These are phyloP conservation scores for Ogataea thermomethanolica DNA, from an alignment of 805 yeast genomes.

Conservation along the genomic window DNA sequence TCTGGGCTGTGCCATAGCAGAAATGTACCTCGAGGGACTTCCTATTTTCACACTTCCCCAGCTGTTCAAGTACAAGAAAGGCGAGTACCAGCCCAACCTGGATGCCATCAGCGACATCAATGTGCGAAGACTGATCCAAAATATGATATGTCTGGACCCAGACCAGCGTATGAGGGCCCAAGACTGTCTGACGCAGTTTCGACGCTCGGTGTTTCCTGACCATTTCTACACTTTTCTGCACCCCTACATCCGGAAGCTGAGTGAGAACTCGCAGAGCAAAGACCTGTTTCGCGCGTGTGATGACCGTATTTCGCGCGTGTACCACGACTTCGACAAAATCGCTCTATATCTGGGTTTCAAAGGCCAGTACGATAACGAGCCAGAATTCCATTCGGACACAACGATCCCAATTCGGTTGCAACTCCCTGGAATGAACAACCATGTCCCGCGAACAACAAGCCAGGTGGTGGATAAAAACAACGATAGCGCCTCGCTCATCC, in stretches of 20 bases:
- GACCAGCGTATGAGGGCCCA: slow-evolving; percentile 51
- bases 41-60: slow-evolving; percentile 86
- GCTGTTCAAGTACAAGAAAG: slow-evolving; percentile 72
- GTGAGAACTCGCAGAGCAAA: slow-evolving; percentile 3
- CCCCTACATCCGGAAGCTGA: slow-evolving; percentile 51
- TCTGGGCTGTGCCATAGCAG: slow-evolving; percentile 86
- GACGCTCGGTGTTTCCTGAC: slow-evolving; percentile 56
- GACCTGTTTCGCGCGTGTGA: slow-evolving; percentile 45
- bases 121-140: slow-evolving; percentile 52
- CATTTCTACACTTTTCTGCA: slow-evolving; percentile 67
- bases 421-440: slow-evolving; percentile 50
- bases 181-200: slow-evolving; percentile 48
- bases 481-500: slow-evolving; percentile 51
- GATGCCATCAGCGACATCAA: slow-evolving; percentile 48
- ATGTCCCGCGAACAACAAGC: slow-evolving; percentile 40
- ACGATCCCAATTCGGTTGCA: slow-evolving; percentile 42
- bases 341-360: slow-evolving; percentile 39
- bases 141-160: slow-evolving; percentile 68
- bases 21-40: slow-evolving; percentile 79
- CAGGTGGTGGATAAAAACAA: slow-evolving; percentile 24
- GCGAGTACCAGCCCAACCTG: slow-evolving; percentile 64
- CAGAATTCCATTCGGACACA: slow-evolving; percentile 4
- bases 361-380: slow-evolving; percentile 20
- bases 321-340: slow-evolving; percentile 53
- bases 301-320: slow-evolving; percentile 55